Conservation (phyloP, 371 early-diverging fungal genomes). For the Syncephalastrum sp. region DNA sequence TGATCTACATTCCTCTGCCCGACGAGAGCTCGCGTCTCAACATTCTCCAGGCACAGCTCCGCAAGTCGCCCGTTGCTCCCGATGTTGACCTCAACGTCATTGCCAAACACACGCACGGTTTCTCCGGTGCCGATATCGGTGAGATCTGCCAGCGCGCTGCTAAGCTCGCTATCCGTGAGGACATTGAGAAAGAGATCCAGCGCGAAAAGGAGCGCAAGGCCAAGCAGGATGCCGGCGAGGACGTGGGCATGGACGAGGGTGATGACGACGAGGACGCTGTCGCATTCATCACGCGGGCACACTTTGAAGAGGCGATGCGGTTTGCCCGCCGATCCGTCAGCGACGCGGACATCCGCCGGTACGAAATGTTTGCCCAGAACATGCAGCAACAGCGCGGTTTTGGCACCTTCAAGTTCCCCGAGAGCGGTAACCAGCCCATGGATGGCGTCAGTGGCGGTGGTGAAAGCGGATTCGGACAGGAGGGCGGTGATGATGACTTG, state of each 20-base stretch:
- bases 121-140: slow-evolving; percentile 99
- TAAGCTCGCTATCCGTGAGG: slow-evolving; percentile 99
- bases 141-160: slow-evolving; percentile 99
- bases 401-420: slow-evolving; percentile 94
- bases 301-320: slow-evolving; percentile 99
- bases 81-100: slow-evolving; percentile 88
- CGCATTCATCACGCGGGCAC: slow-evolving; percentile 90
- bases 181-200: slow-evolving; percentile 91
- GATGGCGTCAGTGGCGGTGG: slow-evolving; percentile 30
- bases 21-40: slow-evolving; percentile 89
- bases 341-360: slow-evolving; percentile 96
- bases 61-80: slow-evolving; percentile 93
- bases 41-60: slow-evolving; percentile 93
- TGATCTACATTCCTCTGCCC: slow-evolving; percentile 99
- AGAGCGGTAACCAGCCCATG: slow-evolving; percentile 51
- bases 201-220: slow-evolving; percentile 73
- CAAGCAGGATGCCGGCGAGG: slow-evolving; percentile 61
- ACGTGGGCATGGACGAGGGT: slow-evolving; percentile 78
- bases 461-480: slow-evolving; percentile 45
- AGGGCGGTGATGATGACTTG: slow-evolving; percentile 56
- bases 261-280: slow-evolving; percentile 80
- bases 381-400: slow-evolving; percentile 93
- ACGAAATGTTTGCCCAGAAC: slow-evolving; percentile 99
- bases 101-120: slow-evolving; percentile 93
- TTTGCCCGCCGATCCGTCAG: slow-evolving; percentile 97